These are phyloP conservation scores for Cyphellophora europaea DNA, from an alignment of 2,329 filamentous ascomycete species.

Conservation along the genomic window DNA sequence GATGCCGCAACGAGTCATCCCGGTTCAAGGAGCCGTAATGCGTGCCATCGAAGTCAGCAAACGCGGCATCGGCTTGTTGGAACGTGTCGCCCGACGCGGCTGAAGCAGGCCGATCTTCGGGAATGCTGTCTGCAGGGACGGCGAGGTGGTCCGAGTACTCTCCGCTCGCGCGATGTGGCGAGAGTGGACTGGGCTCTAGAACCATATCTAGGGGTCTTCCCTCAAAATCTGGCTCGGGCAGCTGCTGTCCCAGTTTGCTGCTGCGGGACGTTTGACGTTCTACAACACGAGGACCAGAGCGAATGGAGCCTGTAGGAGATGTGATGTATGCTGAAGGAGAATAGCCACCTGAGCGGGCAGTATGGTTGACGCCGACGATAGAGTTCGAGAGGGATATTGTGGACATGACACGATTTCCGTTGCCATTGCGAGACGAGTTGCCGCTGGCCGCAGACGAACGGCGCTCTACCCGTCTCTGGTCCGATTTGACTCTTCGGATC, in stretches of 20 bases:
- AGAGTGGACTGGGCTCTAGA: conserved; percentile 11
- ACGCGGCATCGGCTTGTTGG: conserved; percentile 30
- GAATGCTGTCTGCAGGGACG: conserved; percentile 5
- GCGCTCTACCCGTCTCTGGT: conserved; percentile 28
- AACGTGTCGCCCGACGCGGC: conserved; percentile 37
- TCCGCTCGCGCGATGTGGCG: conserved; percentile 11
- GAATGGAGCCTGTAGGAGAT: conserved; percentile 33
- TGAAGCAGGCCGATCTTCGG: conserved; percentile 24
- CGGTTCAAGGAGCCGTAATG: conserved; percentile 28
- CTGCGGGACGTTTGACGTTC: conserved; percentile 26
- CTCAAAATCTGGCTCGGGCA: conserved; percentile 31
- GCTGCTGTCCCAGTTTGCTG: conserved; percentile 27
- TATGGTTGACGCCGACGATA: conserved; percentile 25
- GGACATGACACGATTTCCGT: conserved; percentile 23
- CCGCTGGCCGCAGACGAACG: conserved; percentile 25
- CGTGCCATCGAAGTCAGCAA: conserved; percentile 42
- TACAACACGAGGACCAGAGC: conserved; percentile 23
- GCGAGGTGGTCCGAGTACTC: conserved; percentile 3
- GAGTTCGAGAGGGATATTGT: conserved; percentile 33
- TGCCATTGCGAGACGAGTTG: conserved; percentile 7
- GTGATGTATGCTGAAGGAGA: conserved; percentile 28
- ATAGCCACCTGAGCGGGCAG: conserved; percentile 30
- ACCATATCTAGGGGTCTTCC: conserved; percentile 19
- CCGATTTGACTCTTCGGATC: conserved; percentile 34
- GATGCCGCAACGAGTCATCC: conserved; percentile 19